These are phyloP conservation scores for Nannochloropsis gaditana DNA, from an alignment of 108 stramenopile species.

Conservation along the genomic window DNA sequence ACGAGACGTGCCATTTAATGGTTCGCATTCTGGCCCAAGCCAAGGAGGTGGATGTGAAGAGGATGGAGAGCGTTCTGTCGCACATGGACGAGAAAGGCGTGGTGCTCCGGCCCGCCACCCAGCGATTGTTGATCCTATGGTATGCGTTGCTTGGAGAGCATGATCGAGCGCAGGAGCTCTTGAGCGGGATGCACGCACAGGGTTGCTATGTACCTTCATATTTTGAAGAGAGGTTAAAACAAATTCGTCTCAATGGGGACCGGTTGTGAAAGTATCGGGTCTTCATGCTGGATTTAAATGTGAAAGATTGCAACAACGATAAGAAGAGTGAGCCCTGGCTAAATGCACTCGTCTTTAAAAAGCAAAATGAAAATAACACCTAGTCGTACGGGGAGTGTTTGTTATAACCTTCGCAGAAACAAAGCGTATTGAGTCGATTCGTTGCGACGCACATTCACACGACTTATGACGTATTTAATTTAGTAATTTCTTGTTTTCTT, in stretches of 20 bases:
- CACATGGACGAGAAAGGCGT: neutral
- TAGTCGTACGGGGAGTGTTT: too few relatives aligned
- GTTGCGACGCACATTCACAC: too few relatives aligned
- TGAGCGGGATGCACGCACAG: conserved; percentile 6
- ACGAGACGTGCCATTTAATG: conserved; percentile 17
- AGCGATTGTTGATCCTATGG: neutral
- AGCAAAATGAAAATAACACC: too few relatives aligned
- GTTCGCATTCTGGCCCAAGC: conserved; percentile 10
- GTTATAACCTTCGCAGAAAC: too few relatives aligned
- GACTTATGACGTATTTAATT: too few relatives aligned
- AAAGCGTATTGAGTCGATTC: too few relatives aligned
- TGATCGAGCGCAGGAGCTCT: conserved; percentile 15
- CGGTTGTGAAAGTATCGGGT: neutral
- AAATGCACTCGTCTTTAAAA: too few relatives aligned
- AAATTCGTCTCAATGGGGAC: neutral
- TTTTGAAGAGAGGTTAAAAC: neutral
- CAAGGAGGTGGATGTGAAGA: neutral
- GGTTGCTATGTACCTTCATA: neutral
- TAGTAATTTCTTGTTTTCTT: too few relatives aligned
- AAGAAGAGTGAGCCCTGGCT: too few relatives aligned
- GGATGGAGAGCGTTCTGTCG: neutral
- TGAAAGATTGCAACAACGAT: too few relatives aligned
- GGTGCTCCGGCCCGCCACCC: conserved; percentile 2
- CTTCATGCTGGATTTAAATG: too few relatives aligned
- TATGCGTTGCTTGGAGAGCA: neutral